Evolutionary conservation across 805 yeast genomes (phyloP), one percentile per base, ranked within the genome.

Genomic region (Monosporozyma siamensis): DNA sequence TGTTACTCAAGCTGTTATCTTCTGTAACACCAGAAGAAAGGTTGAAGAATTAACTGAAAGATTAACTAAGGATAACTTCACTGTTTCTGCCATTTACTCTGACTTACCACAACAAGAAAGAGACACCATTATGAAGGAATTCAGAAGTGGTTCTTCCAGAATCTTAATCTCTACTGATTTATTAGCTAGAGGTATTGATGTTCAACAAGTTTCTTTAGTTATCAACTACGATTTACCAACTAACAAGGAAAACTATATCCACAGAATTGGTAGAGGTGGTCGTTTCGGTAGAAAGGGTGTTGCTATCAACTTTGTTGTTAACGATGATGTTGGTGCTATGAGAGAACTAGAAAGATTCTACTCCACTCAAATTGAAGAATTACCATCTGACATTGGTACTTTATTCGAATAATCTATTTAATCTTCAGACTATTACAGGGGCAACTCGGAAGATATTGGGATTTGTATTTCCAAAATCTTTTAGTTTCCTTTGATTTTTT

Each of bases 251-350:
- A 90, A 90, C 75, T 90, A 90, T 67, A 81, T 90, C 60, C 98
- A 90, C 72, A 78, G 98, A 69, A 90, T 90, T 53, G 98, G 98
- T 66, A 82, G 98, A 67, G 88, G 95, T 54, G 98, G 97, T 51
- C 80, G 98, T 64, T 90, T 90, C 72, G 98, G 98, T 55, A 80
- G 98, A 69, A 90, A 89, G 73, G 98, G 95, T 73, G 95, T 84
- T 58, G 97, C 98, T 45, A 86, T 90, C 66, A 92, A 89, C 74
- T 83, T 92, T 56, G 80, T 88, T 58, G 87, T 97, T 44, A 72
- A 71, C 52, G 81, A 80, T 40, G 97, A 92, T 65, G 74, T 72
- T 50, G 75, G 72, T 42, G 77, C 74, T 61, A 72, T 90, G 71
- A 75, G 79, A 62, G 95, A 80, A 52, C 68, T 83, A 51, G 88